Percentiles rank a stretch among this genome's conserved stretches.
These are phyloP conservation scores for Arabidopsis hybrid DNA, from an alignment of 441 rosid species.

Conservation along the genomic window DNA sequence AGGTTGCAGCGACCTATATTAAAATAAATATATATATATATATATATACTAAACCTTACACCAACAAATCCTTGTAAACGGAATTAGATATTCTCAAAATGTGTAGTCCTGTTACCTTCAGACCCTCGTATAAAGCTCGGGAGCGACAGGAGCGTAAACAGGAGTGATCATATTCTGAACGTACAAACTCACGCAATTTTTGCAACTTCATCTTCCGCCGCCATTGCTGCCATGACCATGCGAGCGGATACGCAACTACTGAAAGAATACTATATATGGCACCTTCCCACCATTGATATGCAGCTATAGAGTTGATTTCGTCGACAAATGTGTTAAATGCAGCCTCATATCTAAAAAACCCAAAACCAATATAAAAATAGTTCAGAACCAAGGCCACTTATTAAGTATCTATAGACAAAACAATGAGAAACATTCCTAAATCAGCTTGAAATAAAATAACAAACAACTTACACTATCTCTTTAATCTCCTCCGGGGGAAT, in stretches of 20 bases:
- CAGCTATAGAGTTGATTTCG: conserved; percentile 93
- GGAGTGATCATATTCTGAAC: conserved; percentile 99
- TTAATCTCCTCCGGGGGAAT: conserved; percentile 95
- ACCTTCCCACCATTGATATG: conserved; percentile 99
- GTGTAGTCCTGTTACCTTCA: conserved; percentile 66
- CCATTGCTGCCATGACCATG: conserved; percentile 99
- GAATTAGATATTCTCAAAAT: conserved; percentile 24
- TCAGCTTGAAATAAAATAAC: conserved; percentile 17
- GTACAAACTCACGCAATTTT: conserved; percentile 94
- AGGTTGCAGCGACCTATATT: conserved; percentile 89
- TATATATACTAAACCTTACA: conserved; percentile 3
- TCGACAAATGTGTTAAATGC: conserved; percentile 96
- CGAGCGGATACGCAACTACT: conserved; percentile 83
- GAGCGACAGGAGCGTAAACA: conserved; percentile 99
- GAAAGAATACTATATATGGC: conserved; percentile 87
- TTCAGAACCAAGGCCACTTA: conserved; percentile 36
- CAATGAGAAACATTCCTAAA: conserved; percentile 29
- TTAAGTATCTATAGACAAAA: conserved; percentile 20
- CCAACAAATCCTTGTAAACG: conserved; percentile 15
- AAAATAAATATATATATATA: background rate
- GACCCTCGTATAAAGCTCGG: conserved; percentile 98
- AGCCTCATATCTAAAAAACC: conserved; percentile 84
- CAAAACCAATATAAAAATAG: conserved; percentile 40
- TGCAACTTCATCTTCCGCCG: conserved; percentile 89
- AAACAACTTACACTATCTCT: conserved; percentile 90